Percentiles rank a stretch among this genome's conserved stretches.
Evolutionary conservation across 768 basidiomycete species (phyloP).

Genomic region (Kwoniella bestiolae): DNA sequence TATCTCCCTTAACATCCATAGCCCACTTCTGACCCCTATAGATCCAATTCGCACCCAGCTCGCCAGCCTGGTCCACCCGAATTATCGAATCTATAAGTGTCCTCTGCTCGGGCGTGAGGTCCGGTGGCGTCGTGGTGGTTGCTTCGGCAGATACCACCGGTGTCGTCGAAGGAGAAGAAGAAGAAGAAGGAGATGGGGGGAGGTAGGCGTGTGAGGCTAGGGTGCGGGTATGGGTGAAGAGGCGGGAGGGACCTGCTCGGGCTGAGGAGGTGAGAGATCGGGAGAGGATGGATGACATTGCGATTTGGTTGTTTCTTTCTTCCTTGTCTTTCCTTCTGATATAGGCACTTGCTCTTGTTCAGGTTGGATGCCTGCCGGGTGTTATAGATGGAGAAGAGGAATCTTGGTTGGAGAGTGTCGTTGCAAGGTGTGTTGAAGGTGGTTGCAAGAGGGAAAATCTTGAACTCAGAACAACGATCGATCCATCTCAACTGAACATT

Average conservation of each 20-base stretch:
- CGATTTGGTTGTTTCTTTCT: too few species aligned
- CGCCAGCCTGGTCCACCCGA: constrained; percentile 93
- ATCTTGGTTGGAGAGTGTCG: neutral
- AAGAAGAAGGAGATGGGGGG: neutral
- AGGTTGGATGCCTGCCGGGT: neutral
- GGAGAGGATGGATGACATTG: neutral
- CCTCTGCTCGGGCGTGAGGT: constrained; percentile 47
- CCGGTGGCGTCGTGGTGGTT: constrained; percentile 35
- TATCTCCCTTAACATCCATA: constrained; percentile 59
- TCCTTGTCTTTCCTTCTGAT: too few species aligned
- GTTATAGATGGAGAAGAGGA: neutral
- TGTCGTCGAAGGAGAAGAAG: neutral
- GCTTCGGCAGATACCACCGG: constrained; percentile 1
- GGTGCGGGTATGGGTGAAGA: neutral
- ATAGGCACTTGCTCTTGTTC: too few species aligned
- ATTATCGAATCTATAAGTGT: constrained; percentile 60
- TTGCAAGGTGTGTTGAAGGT: neutral
- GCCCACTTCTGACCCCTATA: constrained; percentile 84
- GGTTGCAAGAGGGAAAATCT: too few species aligned
- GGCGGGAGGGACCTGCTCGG: neutral
- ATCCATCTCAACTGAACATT: neutral
- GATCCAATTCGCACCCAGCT: constrained; percentile 94
- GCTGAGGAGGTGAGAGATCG: constrained; percentile 7
- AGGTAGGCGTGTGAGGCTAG: neutral
- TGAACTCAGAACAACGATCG: too few species aligned